Evolutionary conservation across 352 stramenopile genomes (phyloP), one percentile per base, ranked within the genome.

Genomic region (Globisporangium apiculatum): DNA sequence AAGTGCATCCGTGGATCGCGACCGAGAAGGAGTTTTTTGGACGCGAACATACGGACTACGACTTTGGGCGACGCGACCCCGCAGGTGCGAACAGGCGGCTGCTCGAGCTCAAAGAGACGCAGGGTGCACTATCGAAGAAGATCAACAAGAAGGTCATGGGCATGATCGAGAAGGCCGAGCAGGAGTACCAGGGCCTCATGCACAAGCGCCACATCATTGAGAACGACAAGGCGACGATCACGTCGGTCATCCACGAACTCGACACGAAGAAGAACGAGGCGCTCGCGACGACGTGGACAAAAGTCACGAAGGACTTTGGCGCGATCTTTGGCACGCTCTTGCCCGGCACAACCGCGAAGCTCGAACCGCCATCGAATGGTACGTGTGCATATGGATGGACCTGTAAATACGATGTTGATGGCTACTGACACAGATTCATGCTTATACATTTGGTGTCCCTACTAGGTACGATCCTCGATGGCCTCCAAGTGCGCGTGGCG

Each of bases 121-220:
- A 99, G 68, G 89, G 87, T 31, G 79, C 79, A 46, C 68, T 99
- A 48, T 95, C 79, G 0, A 98, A 98, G 68, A 99, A 99, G 66
- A 98, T 99, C 61, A 99, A 99, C 79, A 99, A 99, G 71, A 99
- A 99, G 65, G 97, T 99, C 5, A 99, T 99, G 95, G 96, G 94
- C 40, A 99, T 99, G 96, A 99, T 99, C 68, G 97, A 99, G 55
- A 99, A 99, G 77, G 97, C 97, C 0, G 97, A 99, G 73, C 86
- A 96, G 51, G 97, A 99, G 68, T 99, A 99, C 73, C 94, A 98
- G 49, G 96, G 98, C 12, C 77, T 99, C 57, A 94, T 98, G 70
- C 90, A 96, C 63, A 99, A 99, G 76, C 84, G 87, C 10, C 89
- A 98, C 61, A 97, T 99, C 60, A 98, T 99, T 51, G 96, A 99